Evolutionary conservation across 768 basidiomycete genomes (phyloP).

Genomic region (Suillus variegatus): DNA sequence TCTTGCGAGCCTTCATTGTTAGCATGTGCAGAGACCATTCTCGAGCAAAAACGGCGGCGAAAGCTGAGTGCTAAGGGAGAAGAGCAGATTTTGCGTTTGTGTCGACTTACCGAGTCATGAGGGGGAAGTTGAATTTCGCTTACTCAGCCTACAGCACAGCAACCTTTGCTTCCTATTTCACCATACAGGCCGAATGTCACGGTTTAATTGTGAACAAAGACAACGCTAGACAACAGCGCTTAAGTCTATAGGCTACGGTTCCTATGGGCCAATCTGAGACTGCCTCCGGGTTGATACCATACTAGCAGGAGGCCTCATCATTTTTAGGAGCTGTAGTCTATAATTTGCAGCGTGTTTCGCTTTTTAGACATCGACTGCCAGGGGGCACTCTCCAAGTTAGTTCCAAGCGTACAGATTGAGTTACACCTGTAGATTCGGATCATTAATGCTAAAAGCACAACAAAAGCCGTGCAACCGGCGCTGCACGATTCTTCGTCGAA

Average conservation of each 20-base stretch:
- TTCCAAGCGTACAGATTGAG: background rate
- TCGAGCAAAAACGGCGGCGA: background rate
- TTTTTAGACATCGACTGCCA: background rate
- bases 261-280: background rate
- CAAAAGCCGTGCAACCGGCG: constrained; percentile 2
- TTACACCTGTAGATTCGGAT: background rate
- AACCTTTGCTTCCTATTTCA: background rate
- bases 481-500: background rate
- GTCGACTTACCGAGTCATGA: constrained; percentile 7
- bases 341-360: background rate
- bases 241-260: background rate
- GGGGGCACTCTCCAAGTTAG: background rate
- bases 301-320: background rate
- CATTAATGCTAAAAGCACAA: background rate
- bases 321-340: no score
- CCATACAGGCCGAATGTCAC: background rate
- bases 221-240: background rate
- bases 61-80: background rate
- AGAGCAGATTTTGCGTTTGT: background rate
- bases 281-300: background rate
- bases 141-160: constrained; percentile 6
- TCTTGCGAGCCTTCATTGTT: constrained; percentile 37
- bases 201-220: background rate
- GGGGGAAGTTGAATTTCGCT: constrained; percentile 3
- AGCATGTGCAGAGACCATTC: constrained; percentile 32